Base-by-base conservation (phyloP, 768 basidiomycete genomes). In the Hypholoma fasciculare region DNA sequence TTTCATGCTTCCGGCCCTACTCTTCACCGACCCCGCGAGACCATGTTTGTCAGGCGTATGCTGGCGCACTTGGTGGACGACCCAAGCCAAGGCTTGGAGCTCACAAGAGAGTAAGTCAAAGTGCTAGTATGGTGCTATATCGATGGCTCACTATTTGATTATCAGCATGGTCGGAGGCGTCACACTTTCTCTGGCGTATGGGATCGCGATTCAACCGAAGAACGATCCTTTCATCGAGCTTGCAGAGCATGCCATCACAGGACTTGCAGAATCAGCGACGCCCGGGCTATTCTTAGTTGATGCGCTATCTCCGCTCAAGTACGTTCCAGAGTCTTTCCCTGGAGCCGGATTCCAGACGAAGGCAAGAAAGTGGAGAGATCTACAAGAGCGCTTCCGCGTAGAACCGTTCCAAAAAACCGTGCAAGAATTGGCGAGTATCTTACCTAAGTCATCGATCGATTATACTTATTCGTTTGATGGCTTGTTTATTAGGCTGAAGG, bases 271-370 rank as follows among this genome's bases (percentile, higher is more conserved):
- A 8, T 66, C 71, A 1, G 61, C 62, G 0, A 52, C 61, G 7
- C 72, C 72, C 5, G 71, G 72, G 0, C 62, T 60, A 3, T 73
- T 69, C 54, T 49, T 75, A 2, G 74, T 77, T 11, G 70, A 74
- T 47, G 51, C 67, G 5, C 52, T 71, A 17, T 69, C 70, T 5
- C 42, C 55, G 2, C 60, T 82, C 57, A 74, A 75, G 64, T 70
- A 78, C 38, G 60, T 83, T 12, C 81, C 82, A 0, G 67, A 61
- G 38, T 82, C 79, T 78, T 43, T 82, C 11, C 81, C 79, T 6
- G 82, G 82, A 0, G 76, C 78, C n/a, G 71, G 71, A 1, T 83
- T 82, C 58, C 72, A 81, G 61, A 67, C 68, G 30, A 72, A 71
- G 51, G 81, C 80, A 2, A 65, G 66, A 26, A 54, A 59, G 16